These are phyloP conservation scores for Leccinellum albellum DNA, from an alignment of 768 basidiomycete genomes.

Conservation along the genomic window DNA sequence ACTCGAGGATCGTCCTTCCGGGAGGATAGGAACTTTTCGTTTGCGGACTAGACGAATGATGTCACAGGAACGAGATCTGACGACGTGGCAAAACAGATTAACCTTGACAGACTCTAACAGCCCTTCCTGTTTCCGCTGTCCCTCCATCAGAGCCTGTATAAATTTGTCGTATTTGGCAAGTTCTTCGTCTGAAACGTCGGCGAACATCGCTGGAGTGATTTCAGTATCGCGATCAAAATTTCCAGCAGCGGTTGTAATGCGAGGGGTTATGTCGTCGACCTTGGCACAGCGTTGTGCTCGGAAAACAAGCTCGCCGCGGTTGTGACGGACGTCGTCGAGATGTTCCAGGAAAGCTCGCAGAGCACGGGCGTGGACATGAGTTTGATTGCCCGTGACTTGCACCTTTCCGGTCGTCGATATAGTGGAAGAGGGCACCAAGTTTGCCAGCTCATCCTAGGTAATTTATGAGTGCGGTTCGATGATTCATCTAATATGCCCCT, in stretches of 20 bases:
- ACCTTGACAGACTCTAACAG: constrained; percentile 67
- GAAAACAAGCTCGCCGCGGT: constrained; percentile 58
- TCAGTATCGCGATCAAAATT: constrained; percentile 65
- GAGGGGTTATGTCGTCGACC: constrained; percentile 69
- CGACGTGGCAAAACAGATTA: constrained; percentile 27
- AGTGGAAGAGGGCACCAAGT: constrained; percentile 65
- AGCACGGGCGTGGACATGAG: constrained; percentile 61
- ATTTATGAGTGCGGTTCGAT: constrained; percentile 1
- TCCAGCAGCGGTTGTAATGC: constrained; percentile 62
- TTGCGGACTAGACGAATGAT: constrained; percentile 45
- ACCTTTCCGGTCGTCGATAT: constrained; percentile 29
- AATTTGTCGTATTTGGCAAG: constrained; percentile 79
- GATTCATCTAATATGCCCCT: background rate
- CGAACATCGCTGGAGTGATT: constrained; percentile 83
- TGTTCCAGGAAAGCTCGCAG: constrained; percentile 74
- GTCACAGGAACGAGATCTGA: background rate
- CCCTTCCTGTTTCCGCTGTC: constrained; percentile 58
- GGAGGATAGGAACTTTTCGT: constrained; percentile 70
- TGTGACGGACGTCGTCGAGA: constrained; percentile 66
- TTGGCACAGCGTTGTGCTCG: constrained; percentile 60
- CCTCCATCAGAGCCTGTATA: constrained; percentile 52
- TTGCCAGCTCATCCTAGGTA: constrained; percentile 59
- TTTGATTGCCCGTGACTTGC: constrained; percentile 43
- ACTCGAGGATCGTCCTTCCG: constrained; percentile 73
- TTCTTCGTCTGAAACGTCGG: constrained; percentile 74